Conservation (phyloP, 2,329 filamentous ascomycete genomes). For the Talaromyces verruculosus region DNA sequence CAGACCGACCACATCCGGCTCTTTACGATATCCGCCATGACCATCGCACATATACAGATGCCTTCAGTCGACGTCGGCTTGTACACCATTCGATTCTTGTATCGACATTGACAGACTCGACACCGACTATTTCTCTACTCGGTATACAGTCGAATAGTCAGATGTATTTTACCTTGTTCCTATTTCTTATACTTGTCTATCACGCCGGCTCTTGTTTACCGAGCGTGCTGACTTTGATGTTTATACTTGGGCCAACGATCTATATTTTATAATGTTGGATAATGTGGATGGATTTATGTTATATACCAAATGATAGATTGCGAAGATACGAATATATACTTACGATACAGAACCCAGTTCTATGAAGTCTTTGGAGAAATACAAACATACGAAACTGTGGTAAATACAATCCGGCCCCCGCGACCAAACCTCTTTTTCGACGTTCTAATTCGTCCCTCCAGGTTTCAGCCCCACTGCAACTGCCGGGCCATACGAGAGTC, state of each 20-base stretch:
- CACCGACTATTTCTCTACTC: not conserved
- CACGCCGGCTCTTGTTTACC: constrained; percentile 18
- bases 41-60: not conserved
- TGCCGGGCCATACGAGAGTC: not conserved
- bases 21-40: not conserved
- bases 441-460: not conserved
- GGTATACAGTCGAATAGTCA: not conserved
- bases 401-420: constrained; percentile 8
- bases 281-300: constrained; percentile 3
- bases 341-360: not conserved
- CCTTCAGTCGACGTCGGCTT: not conserved
- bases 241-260: not conserved
- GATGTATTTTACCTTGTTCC: not conserved
- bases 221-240: constrained; percentile 7
- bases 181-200: not conserved
- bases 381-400: not conserved
- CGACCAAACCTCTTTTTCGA: not conserved
- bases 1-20: not conserved
- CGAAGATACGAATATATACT: not conserved
- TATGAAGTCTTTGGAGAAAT: not conserved
- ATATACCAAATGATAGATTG: constrained; percentile 3
- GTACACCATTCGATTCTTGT: not conserved
- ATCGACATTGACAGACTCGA: not conserved
- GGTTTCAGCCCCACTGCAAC: not conserved
- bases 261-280: constrained; percentile 5